phyloP scores from a whole-genome alignment of 148 eudicot species.

The Camellia japonica region DNA sequence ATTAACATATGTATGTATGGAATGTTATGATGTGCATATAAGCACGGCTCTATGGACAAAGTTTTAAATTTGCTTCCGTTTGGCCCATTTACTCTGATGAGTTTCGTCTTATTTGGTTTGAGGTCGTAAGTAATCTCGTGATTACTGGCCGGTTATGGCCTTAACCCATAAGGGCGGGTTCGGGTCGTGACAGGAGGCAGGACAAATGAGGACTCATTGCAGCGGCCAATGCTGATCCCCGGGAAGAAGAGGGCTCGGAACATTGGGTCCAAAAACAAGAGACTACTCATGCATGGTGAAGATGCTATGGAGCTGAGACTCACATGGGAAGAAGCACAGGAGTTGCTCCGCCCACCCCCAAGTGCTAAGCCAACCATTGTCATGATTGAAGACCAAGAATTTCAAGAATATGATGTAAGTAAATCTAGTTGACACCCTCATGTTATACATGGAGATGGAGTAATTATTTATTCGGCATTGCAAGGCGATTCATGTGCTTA shows the following conservation, averaged over 20 bases:
- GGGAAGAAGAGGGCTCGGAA: constrained; percentile 70
- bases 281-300: constrained; percentile 67
- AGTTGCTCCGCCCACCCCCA: constrained; percentile 74
- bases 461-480: background rate
- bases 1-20: too few species aligned
- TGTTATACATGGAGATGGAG: background rate
- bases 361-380: constrained; percentile 54
- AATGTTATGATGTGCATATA: too few species aligned
- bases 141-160: too few species aligned
- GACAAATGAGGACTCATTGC: constrained; percentile 43
- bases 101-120: too few species aligned
- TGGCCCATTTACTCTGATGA: too few species aligned
- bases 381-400: constrained; percentile 62
- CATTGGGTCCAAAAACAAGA: constrained; percentile 73
- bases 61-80: too few species aligned
- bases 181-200: too few species aligned
- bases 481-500: background rate
- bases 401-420: constrained; percentile 91
- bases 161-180: too few species aligned
- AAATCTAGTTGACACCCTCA: background rate
- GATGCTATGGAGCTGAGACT: constrained; percentile 76
- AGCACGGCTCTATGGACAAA: too few species aligned
- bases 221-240: constrained; percentile 34
- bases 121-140: too few species aligned
- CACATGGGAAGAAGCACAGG: constrained; percentile 92